Conservation (phyloP, 1,284 basidiomycete genomes). For the Crucibulum cyathiforme region DNA sequence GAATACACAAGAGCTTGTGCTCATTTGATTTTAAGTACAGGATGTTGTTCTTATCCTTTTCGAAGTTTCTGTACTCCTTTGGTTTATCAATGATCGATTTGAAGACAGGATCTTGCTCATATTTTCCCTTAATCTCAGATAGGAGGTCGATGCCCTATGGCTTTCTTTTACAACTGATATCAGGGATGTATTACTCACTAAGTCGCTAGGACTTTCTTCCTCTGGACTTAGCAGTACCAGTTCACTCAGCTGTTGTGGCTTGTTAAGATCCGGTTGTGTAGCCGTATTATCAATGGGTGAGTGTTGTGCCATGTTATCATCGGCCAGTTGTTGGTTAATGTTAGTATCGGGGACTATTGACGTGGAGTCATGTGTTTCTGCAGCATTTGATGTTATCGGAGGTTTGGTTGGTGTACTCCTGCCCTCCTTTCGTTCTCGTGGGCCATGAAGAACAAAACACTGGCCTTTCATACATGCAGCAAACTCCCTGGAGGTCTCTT, state of each 20-base stretch:
- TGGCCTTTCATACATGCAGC: background rate
- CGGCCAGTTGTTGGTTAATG: too few relatives aligned
- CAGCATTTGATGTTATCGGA: too few relatives aligned
- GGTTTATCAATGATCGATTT: conserved; percentile 21
- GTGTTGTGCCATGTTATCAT: too few relatives aligned
- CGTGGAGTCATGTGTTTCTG: too few relatives aligned
- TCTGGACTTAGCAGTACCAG: background rate
- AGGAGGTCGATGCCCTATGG: conserved; percentile 15
- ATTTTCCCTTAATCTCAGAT: conserved; percentile 9
- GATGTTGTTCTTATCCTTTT: conserved; percentile 13
- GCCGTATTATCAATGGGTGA: too few relatives aligned
- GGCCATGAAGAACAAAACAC: conserved; percentile 9
- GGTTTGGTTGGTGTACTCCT: too few relatives aligned
- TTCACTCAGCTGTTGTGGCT: too few relatives aligned
- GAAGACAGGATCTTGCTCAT: conserved; percentile 27
- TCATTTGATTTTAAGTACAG: conserved; percentile 18
- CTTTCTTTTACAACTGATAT: background rate
- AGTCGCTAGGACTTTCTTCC: background rate
- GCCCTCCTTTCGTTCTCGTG: conserved; percentile 18
- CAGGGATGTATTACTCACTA: background rate
- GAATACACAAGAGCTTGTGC: conserved; percentile 31
- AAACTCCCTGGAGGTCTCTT: conserved; percentile 9
- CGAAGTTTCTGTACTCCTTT: conserved; percentile 25
- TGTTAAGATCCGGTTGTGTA: too few relatives aligned
- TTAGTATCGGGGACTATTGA: too few relatives aligned